These are phyloP conservation scores for Fusarium kyushuense DNA, from an alignment of 2,329 filamentous ascomycete genomes.

Conservation along the genomic window DNA sequence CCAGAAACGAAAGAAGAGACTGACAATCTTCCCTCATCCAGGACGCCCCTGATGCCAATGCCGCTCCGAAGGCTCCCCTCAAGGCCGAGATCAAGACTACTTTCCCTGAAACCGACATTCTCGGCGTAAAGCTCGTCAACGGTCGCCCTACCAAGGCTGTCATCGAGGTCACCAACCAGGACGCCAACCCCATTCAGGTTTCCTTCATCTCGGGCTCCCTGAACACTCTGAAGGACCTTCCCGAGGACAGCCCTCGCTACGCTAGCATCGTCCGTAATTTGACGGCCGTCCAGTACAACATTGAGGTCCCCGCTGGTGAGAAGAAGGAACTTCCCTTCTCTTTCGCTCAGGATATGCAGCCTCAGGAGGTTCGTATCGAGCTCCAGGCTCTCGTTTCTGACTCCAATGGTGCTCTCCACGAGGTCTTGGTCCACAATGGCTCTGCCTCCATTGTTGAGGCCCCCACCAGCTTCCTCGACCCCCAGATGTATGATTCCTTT, in stretches of 20 bases:
- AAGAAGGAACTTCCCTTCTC: slow-evolving; percentile 82
- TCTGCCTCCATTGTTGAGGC: slow-evolving; percentile 90
- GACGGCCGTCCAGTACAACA: slow-evolving; percentile 78
- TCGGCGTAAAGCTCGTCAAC: slow-evolving; percentile 96
- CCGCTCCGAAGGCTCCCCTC: slow-evolving; percentile 52
- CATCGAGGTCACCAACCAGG: slow-evolving; percentile 86
- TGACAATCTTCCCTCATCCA: neutral
- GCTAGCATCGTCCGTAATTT: slow-evolving; percentile 83
- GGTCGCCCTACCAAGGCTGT: slow-evolving; percentile 86
- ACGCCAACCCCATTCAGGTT: slow-evolving; percentile 79
- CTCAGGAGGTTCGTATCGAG: slow-evolving; percentile 85
- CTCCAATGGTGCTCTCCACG: slow-evolving; percentile 76
- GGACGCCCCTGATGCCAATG: slow-evolving; percentile 40
- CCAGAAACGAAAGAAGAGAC: neutral
- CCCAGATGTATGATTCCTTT: slow-evolving; percentile 82
- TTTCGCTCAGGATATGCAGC: slow-evolving; percentile 92
- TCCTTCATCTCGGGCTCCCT: slow-evolving; percentile 83
- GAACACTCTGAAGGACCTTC: slow-evolving; percentile 66
- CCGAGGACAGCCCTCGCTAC: slow-evolving; percentile 57
- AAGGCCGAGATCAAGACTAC: slow-evolving; percentile 74
- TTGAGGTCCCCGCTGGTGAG: slow-evolving; percentile 80
- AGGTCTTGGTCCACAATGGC: slow-evolving; percentile 82
- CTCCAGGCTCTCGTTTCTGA: slow-evolving; percentile 80
- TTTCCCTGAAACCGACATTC: slow-evolving; percentile 81
- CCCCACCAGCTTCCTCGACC: slow-evolving; percentile 91